These are phyloP conservation scores for Calvatia gigantea DNA, from an alignment of 768 basidiomycete genomes.

Conservation along the genomic window DNA sequence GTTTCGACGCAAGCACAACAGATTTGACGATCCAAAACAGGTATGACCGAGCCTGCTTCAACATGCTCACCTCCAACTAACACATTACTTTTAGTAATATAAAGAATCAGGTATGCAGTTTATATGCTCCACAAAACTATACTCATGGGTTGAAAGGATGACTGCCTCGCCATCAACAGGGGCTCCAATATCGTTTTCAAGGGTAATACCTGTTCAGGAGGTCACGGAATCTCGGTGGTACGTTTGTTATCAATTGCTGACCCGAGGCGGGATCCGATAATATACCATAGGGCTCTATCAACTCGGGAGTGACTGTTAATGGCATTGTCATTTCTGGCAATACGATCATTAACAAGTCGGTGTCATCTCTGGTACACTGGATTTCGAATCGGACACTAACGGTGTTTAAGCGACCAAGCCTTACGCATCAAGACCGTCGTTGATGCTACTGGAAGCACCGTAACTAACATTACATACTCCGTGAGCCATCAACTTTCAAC, in stretches of 20 bases:
- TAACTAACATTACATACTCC: conserved; percentile 47
- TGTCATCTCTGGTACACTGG: neutral
- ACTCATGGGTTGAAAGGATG: conserved; percentile 35
- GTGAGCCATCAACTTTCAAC: conserved; percentile 24
- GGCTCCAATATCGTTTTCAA: conserved; percentile 44
- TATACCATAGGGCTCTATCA: conserved; percentile 52
- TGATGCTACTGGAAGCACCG: conserved; percentile 40
- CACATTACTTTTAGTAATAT: conserved; percentile 22
- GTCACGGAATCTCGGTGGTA: conserved; percentile 68
- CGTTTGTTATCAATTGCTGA: conserved; percentile 17
- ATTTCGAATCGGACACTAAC: neutral
- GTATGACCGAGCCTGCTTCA: conserved; percentile 18
- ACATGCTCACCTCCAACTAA: neutral
- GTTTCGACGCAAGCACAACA: conserved; percentile 39
- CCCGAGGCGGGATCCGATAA: neutral
- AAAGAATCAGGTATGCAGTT: conserved; percentile 35
- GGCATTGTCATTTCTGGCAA: conserved; percentile 48
- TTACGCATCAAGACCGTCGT: conserved; percentile 61
- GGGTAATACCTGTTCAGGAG: conserved; percentile 51
- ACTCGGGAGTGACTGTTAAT: conserved; percentile 41
- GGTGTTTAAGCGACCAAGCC: conserved; percentile 38
- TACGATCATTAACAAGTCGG: conserved; percentile 51
- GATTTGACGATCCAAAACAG: conserved; percentile 39
- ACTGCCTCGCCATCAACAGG: conserved; percentile 55
- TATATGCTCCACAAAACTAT: neutral